Conservation (phyloP, 2,329 filamentous ascomycete genomes). For the Diaporthe eres region DNA sequence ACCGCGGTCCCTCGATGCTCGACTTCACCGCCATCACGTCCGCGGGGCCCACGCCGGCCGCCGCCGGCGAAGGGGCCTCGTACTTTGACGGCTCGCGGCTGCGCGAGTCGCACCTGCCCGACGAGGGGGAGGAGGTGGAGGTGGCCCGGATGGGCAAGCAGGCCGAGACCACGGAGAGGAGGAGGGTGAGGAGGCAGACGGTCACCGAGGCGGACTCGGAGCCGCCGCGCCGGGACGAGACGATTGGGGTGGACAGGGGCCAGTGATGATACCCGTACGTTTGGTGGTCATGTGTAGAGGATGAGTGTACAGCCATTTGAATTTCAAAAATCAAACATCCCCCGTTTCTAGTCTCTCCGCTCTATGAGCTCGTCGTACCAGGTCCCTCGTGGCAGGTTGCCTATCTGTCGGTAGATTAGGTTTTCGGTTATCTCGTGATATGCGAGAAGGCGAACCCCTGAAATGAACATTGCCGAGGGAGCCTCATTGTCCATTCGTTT, state of each 20-base stretch:
- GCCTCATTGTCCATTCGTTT: too few species aligned
- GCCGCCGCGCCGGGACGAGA: neutral
- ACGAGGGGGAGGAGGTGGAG: neutral
- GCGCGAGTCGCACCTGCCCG: conserved; percentile 40
- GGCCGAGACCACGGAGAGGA: neutral
- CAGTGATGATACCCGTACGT: neutral
- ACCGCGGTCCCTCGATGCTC: conserved; percentile 33
- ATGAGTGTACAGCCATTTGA: neutral
- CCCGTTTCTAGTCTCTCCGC: too few species aligned
- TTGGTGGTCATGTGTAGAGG: neutral
- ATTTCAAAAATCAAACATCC: too few species aligned
- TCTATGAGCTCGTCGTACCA: too few species aligned
- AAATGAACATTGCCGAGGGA: too few species aligned
- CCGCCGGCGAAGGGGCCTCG: conserved; percentile 26
- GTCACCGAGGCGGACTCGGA: conserved; percentile 12
- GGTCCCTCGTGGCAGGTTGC: too few species aligned
- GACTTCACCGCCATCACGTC: conserved; percentile 39
- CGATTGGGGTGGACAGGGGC: neutral
- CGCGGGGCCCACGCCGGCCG: conserved; percentile 33
- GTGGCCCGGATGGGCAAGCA: too few species aligned
- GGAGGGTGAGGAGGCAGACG: conserved; percentile 7
- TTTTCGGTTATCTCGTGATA: too few species aligned
- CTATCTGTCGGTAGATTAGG: too few species aligned
- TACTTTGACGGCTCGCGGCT: conserved; percentile 23
- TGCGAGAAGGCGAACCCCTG: too few species aligned